Evolutionary conservation across 225 moss, liverwort and hornwort species (phyloP).

Genomic region (Anthoceros angustus): DNA sequence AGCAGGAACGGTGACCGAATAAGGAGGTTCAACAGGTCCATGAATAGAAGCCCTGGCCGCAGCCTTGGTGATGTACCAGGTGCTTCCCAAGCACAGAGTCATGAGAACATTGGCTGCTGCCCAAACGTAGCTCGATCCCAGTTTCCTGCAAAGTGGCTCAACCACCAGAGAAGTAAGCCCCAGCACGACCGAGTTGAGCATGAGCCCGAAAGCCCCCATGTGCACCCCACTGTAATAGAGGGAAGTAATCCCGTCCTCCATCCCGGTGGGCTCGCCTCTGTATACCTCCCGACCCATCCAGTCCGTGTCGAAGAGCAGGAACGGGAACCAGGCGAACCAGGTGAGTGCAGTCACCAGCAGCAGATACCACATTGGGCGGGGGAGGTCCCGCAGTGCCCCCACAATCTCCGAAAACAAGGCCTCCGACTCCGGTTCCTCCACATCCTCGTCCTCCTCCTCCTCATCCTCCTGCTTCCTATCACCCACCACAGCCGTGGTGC

Average conservation of each 20-base stretch:
- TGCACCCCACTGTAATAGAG: constrained; percentile 62
- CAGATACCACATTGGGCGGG: constrained; percentile 74
- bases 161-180: constrained; percentile 54
- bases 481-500: constrained; percentile 7
- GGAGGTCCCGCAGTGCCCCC: constrained; percentile 50
- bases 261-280: constrained; percentile 30
- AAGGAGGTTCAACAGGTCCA: constrained; percentile 20
- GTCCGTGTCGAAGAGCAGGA: constrained; percentile 84
- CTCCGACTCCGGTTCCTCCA: constrained; percentile 44
- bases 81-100: constrained; percentile 47
- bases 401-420: constrained; percentile 64
- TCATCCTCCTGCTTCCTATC: constrained; percentile 27
- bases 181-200: constrained; percentile 67
- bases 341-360: constrained; percentile 63
- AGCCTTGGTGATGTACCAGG: constrained; percentile 40
- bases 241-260: background rate
- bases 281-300: constrained; percentile 99
- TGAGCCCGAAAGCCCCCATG: constrained; percentile 58
- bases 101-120: constrained; percentile 53
- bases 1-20: constrained; percentile 21
- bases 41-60: constrained; percentile 16
- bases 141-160: constrained; percentile 42
- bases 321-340: constrained; percentile 94
- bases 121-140: constrained; percentile 74
- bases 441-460: constrained; percentile 57